phyloP scores from a whole-genome alignment of 2,329 filamentous ascomycete species.

The Botrytis byssoidea region DNA sequence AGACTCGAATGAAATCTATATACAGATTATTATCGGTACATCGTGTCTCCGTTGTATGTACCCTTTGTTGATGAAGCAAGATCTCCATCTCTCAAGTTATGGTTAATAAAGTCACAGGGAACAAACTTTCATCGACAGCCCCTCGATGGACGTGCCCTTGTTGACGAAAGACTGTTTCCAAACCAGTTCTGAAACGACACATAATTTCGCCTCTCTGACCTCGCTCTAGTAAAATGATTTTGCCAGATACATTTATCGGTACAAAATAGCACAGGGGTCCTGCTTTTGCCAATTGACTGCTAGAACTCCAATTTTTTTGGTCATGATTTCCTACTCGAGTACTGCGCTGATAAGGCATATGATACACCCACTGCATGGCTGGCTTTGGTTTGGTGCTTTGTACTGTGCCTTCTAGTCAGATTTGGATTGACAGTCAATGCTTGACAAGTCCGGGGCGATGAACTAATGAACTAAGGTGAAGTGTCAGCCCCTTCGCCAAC shows the following conservation, averaged over 20 bases:
- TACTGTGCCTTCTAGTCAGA: not conserved
- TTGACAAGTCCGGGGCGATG: too few species aligned
- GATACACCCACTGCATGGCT: not conserved
- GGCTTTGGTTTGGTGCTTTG: not conserved
- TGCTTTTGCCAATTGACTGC: too few species aligned
- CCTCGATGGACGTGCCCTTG: not conserved
- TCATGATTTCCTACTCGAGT: not conserved
- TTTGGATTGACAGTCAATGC: too few species aligned
- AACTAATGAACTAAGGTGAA: too few species aligned
- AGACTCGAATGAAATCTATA: not conserved
- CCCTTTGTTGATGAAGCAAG: not conserved
- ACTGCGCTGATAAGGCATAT: not conserved
- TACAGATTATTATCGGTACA: not conserved
- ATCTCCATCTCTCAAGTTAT: not conserved
- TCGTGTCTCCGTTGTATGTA: not conserved
- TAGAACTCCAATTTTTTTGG: too few species aligned
- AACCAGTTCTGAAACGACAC: conserved; percentile 7
- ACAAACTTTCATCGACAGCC: not conserved
- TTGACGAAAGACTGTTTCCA: not conserved
- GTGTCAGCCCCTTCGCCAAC: too few species aligned
- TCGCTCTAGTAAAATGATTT: not conserved
- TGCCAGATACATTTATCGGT: not conserved
- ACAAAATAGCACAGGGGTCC: not conserved
- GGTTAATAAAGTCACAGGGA: not conserved
- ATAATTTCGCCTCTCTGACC: not conserved